phyloP scores from a whole-genome alignment of 169 alveolate species.

The Cryptosporidium canis region DNA sequence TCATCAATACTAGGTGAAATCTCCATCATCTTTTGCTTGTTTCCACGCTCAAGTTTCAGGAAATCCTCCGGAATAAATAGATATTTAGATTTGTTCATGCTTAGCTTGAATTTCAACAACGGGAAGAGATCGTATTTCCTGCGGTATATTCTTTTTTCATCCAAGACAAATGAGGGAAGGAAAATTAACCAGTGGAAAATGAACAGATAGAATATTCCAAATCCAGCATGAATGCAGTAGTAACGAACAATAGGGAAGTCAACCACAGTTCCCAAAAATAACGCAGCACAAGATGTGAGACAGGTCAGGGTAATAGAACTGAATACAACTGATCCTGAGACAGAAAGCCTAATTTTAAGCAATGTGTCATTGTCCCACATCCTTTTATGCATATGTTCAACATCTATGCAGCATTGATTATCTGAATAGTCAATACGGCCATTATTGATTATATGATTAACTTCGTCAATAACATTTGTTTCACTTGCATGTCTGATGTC shows the following conservation, averaged over 20 bases:
- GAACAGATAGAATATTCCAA: slow-evolving; percentile 56
- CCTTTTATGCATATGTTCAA: neutral
- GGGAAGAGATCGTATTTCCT: slow-evolving; percentile 61
- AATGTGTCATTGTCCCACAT: slow-evolving; percentile 70
- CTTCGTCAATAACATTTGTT: neutral
- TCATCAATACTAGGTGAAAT: neutral
- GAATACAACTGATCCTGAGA: slow-evolving; percentile 59
- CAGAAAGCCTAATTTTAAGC: slow-evolving; percentile 56
- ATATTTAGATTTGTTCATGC: slow-evolving; percentile 15
- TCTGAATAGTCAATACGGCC: neutral
- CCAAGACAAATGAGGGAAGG: slow-evolving; percentile 57
- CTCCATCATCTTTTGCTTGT: neutral
- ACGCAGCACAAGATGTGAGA: slow-evolving; percentile 64
- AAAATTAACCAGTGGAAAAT: slow-evolving; percentile 62
- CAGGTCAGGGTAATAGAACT: slow-evolving; percentile 68
- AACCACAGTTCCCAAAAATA: slow-evolving; percentile 60
- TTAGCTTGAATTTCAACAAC: slow-evolving; percentile 7
- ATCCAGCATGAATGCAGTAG: slow-evolving; percentile 70
- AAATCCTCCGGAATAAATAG: neutral
- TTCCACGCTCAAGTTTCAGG: neutral
- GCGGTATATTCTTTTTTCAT: slow-evolving; percentile 42
- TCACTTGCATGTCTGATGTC: neutral
- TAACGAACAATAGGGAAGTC: slow-evolving; percentile 67
- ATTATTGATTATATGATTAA: neutral
- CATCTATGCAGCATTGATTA: neutral